Evolutionary conservation across 1,139 yeast species (phyloP), one percentile per base, ranked within the genome.

Genomic region (Geotrichum cucujoidarum): DNA sequence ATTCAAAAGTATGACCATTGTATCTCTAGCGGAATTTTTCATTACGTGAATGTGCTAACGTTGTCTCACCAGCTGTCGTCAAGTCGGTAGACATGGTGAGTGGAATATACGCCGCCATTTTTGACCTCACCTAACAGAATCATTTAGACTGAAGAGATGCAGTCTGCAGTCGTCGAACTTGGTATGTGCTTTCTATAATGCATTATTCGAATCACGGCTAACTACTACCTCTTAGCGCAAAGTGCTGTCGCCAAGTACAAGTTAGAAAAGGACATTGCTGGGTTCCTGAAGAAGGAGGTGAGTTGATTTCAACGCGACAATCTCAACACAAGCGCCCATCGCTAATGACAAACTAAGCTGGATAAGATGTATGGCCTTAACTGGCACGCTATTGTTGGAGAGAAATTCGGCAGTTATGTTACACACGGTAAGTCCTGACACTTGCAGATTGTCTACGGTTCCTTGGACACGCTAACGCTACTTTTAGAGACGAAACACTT

Each of bases 371-470:
- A 76, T 58, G 96, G 96, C 1, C 78, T 84, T 40, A 81, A 95
- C 21, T 92, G 98, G 98, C 97, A 92, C 65, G 94, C 89, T 27
- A 80, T 92, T 51, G 97, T 89, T 46, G 99, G 98, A 27, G 81
- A 82, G 65, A 85, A 85, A 60, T 92, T 92, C 68, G 97, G 97
- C 3, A 81, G 94, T 47, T 89, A 84, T 63, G 96, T 94, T 22
- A 87, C 97, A 17, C 98, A 94, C 63, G 90, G 76, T 60, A 67
- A 27, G 61, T 13, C 10, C 4, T 11, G n/a, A 4, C 2, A 13
- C 24, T 10, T 22, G 4, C 22, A 11, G 18, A 8, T 6, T n/a
- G 17, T 11, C 13, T n/a, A 7, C n/a, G 31, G 20, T 8, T 35
- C 20, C 31, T 22, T 14, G 7, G n/a, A 22, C 13, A 39, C 13